A percentile compares a stretch with the other conserved stretches of the same genome.
phyloP scores from a whole-genome alignment of 352 stramenopile genomes.

The Globisporangium cystogenes region DNA sequence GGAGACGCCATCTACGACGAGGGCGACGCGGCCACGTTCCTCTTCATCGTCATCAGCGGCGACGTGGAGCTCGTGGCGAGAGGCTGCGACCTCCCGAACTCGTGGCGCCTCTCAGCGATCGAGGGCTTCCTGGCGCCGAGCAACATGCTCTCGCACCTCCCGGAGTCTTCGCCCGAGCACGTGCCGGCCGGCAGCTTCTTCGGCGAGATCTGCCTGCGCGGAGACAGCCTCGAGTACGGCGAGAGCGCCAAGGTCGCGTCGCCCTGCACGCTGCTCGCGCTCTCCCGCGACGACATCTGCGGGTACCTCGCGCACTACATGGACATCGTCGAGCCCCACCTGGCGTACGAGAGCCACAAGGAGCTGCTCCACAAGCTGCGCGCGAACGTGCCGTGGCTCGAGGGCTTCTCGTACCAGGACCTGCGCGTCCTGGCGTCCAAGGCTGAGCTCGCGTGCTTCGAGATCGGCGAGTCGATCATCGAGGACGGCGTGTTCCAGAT shows the following conservation, averaged over 20 bases:
- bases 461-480: constrained; percentile 35
- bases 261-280: constrained; percentile 35
- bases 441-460: constrained; percentile 35
- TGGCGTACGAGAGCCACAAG: constrained; percentile 45
- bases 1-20: constrained; percentile 57
- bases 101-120: constrained; percentile 11
- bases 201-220: constrained; percentile 42
- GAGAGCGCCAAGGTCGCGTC: constrained; percentile 35
- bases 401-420: constrained; percentile 40
- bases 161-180: constrained; percentile 19
- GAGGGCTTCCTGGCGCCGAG: constrained; percentile 8
- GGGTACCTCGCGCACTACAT: constrained; percentile 63
- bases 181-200: constrained; percentile 51
- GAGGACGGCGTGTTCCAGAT: constrained; percentile 26
- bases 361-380: constrained; percentile 44
- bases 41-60: constrained; percentile 61
- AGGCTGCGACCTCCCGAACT: constrained; percentile 6
- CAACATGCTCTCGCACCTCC: background rate
- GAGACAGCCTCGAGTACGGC: constrained; percentile 31
- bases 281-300: constrained; percentile 47
- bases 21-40: constrained; percentile 46
- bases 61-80: constrained; percentile 28
- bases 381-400: constrained; percentile 33
- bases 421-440: constrained; percentile 40
- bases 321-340: constrained; percentile 53